Conservation (phyloP, 2,329 filamentous ascomycete genomes). For the Botrytis cinerea region DNA sequence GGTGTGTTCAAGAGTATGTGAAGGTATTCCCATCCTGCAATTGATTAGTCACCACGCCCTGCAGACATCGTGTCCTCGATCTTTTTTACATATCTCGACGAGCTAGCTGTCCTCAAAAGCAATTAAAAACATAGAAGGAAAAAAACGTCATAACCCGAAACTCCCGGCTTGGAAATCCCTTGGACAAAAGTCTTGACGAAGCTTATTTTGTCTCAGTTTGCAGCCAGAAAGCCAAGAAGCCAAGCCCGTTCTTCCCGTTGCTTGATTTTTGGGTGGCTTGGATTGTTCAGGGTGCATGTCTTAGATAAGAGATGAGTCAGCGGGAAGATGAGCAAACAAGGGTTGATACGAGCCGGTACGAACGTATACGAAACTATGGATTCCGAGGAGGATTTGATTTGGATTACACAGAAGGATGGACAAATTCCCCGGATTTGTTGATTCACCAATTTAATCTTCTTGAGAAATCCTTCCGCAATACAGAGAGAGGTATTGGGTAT, state of each 20-base stretch:
- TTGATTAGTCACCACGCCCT: background rate
- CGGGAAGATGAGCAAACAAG: background rate
- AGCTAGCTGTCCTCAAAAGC: background rate
- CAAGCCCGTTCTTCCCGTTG: slow-evolving; percentile 18
- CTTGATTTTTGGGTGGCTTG: background rate
- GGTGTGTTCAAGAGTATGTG: background rate
- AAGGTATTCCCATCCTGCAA: background rate
- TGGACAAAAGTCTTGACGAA: background rate
- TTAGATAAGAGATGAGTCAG: background rate
- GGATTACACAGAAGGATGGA: background rate
- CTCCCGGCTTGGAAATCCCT: background rate
- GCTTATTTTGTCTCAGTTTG: background rate
- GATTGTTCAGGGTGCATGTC: background rate
- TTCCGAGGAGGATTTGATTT: background rate
- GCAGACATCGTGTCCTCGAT: background rate
- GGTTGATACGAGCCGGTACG: background rate
- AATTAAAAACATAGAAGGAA: background rate
- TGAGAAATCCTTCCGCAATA: background rate
- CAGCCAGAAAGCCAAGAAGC: background rate
- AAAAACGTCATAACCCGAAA: background rate
- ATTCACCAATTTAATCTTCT: background rate
- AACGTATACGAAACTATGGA: background rate
- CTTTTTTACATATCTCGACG: background rate
- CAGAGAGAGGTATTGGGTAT: background rate
- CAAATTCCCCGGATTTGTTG: background rate